Base-by-base conservation (phyloP, 164 flowering plant genomes). In the Cinnamomum chago region DNA sequence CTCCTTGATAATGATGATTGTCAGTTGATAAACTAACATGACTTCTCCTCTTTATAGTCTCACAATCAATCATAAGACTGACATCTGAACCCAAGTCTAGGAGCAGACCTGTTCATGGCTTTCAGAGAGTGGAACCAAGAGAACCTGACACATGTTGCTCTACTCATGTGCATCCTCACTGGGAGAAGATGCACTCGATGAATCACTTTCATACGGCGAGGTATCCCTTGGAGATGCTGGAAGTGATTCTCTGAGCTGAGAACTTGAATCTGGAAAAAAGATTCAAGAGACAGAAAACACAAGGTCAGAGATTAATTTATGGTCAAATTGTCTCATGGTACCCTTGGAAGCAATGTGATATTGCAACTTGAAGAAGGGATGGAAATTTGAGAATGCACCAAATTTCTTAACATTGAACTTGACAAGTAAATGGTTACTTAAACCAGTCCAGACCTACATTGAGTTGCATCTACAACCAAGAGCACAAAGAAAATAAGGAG, bases 181-280 rank as follows among this genome's bases (percentile, higher is more conserved):
- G 11, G 93, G 92, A 14, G 96, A 89, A 52, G 98, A 90, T 70
- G 84, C 97, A 72, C 91, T 84, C 1, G 95, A 91, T 40, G 92
- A 89, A 73, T 92, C 96, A 70, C 88, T 87, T 76, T 90, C 93
- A 78, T 77, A 89, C 66, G 91, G 87, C 7, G 88, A 79, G 25
- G 83, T 80, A 68, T 92, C 97, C 79, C 83, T 85, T 35, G 99
- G 92, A 27, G 97, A 89, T 18, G 86, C 70, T 25, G 83, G 83
- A 72, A 85, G 84, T 18, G 94, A 89, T 2, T 92, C 97, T 78
- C 81, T 84, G 68, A 83, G 90, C 73, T 92, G 95, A 65, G 94
- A 87, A 71, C 88, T 72, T 47, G 85, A 76, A 76, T 94, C 97
- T 92, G 90, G 70, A 69, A 58, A 62, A 58, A 62, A 40, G 66